Conservation (phyloP, 768 basidiomycete genomes). For the Agaricus blazei region DNA sequence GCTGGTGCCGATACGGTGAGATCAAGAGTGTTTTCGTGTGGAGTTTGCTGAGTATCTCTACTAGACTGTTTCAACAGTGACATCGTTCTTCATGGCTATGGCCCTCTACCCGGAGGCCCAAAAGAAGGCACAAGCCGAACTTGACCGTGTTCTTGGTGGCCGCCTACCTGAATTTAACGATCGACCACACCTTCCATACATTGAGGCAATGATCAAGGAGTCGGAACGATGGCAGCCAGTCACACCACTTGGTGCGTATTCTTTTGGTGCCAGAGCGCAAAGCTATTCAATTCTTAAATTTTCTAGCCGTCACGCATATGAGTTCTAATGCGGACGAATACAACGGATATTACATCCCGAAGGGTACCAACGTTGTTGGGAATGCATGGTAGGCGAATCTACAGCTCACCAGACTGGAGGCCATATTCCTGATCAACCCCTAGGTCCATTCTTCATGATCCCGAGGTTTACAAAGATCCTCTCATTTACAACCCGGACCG, state of each 20-base stretch:
- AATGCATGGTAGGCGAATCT: background rate
- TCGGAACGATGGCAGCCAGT: slow-evolving; percentile 27
- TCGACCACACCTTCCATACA: slow-evolving; percentile 24
- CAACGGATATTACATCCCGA: background rate
- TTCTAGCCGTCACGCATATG: background rate
- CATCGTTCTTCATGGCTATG: slow-evolving; percentile 16
- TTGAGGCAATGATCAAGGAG: slow-evolving; percentile 31
- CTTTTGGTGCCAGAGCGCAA: background rate
- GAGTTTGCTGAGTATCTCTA: background rate
- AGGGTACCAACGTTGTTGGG: background rate
- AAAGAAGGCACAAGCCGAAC: slow-evolving; percentile 11
- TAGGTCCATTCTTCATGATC: slow-evolving; percentile 31
- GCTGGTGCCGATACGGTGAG: slow-evolving; percentile 13
- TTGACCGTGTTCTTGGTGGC: slow-evolving; percentile 13
- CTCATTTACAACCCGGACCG: slow-evolving; percentile 25
- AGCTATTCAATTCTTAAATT: background rate
- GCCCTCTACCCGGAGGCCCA: slow-evolving; percentile 13
- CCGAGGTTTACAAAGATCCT: slow-evolving; percentile 25
- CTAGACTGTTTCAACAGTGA: slow-evolving; percentile 14
- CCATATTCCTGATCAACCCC: background rate
- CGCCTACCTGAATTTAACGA: slow-evolving; percentile 27
- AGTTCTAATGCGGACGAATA: background rate
- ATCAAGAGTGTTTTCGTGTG: background rate
- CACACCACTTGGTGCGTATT: slow-evolving; percentile 18
- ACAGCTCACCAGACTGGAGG: too few species aligned